These are phyloP conservation scores for Schizosaccharomyces osmophilus DNA, from an alignment of 805 yeast genomes.

Conservation along the genomic window DNA sequence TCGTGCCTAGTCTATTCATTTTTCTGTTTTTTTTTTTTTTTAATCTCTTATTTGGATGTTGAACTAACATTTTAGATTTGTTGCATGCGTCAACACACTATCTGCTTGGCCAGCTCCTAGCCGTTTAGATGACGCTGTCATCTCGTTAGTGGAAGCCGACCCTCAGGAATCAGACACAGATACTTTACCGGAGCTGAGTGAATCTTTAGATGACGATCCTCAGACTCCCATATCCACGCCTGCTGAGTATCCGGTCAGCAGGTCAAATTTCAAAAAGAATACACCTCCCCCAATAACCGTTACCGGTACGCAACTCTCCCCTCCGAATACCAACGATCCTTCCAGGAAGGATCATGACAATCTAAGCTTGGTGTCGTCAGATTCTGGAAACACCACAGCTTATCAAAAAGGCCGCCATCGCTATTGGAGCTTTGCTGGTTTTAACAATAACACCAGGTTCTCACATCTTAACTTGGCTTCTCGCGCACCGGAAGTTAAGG, in stretches of 20 bases:
- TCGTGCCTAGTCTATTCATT: neutral
- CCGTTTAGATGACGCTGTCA: neutral
- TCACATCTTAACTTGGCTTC: neutral
- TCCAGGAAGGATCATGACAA: neutral
- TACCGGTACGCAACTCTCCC: neutral
- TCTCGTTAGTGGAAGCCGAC: neutral
- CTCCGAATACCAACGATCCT: neutral
- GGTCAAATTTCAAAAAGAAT: neutral
- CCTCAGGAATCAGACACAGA: neutral
- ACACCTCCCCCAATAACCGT: neutral
- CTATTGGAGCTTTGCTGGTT: slow-evolving; percentile 1
- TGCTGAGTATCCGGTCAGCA: neutral
- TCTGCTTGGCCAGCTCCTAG: slow-evolving; percentile 3
- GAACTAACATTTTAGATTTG: neutral
- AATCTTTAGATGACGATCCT: neutral
- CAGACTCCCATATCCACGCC: neutral
- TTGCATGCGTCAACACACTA: slow-evolving; percentile 2
- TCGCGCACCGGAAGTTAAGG: neutral
- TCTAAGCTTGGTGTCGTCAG: neutral
- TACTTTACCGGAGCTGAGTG: neutral
- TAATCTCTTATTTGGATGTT: neutral
- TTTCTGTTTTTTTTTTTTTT: neutral
- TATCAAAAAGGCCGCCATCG: neutral
- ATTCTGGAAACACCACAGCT: neutral
- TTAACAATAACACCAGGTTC: neutral